Base-by-base conservation (phyloP, 2,329 filamentous ascomycete genomes). In the Rutstroemia sydowiana region DNA sequence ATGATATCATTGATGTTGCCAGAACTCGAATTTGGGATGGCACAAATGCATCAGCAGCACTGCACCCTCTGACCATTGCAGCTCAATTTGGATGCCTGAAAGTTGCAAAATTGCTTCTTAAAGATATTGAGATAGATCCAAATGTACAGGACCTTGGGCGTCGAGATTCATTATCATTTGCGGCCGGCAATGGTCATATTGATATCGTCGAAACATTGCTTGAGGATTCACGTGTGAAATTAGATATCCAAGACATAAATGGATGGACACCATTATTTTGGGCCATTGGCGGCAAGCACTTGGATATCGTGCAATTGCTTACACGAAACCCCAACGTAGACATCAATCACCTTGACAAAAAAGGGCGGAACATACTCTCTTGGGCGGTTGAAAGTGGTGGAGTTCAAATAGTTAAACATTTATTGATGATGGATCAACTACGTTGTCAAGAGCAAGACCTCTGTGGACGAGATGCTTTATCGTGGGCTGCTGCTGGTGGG, bases 401-500 rank as follows among this genome's bases (percentile, higher is more conserved):
- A 40, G 47, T 51, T 28, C 55, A 60, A 16, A 45, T 60, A 13
- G 52, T 68, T 4, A 59, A 56, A 34, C 26, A 55, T 20, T 53
- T 69, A 13, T 52, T 69, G 13, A 55, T 44, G n/a, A 42, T 62
- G 10, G 40, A 58, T 7, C 32, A 53, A 21, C 52, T 69, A 26
- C 55, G 67, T 34, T 43, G 59, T 23, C 65, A 69, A 48, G 32
- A 64, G 1, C 50, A 44, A 40, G 67, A 70, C 53, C 31, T 53
- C 3, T 59, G 59, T 14, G 66, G 68, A 2, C 64, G 67, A 16
- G 66, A 57, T 50, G 57, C 63, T 0, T 57, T 70, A 18, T 70
- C 67, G 13, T 42, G 20, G 20, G 40, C 40, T 28, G 40, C 40
- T 26, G 40, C 20, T 26, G 20, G 6, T 68, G 93, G 93, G 3